A percentile compares a stretch with the other conserved stretches of the same genome.
Conservation (phyloP, 2,329 filamentous ascomycete species). For the Colletotrichum trifolii region DNA sequence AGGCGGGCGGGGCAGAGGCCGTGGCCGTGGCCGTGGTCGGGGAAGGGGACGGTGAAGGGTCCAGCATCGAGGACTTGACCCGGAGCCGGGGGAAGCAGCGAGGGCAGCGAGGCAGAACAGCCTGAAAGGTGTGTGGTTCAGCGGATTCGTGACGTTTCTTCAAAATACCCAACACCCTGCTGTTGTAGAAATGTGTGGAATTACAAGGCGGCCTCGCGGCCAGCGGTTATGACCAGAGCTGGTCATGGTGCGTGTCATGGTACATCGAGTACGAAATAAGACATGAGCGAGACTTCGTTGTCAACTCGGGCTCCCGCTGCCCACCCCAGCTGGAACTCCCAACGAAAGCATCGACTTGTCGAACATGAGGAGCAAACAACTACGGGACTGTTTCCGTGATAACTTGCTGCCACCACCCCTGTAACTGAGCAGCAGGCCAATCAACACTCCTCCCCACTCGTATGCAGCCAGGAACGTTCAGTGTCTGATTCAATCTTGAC, state of each 20-base stretch:
- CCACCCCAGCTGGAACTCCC: too few relatives aligned
- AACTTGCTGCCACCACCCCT: too few relatives aligned
- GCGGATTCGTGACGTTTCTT: too few relatives aligned
- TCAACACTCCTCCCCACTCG: too few relatives aligned
- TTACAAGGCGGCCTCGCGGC: slow-evolving; percentile 7
- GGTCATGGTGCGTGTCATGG: background rate
- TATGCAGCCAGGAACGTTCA: too few relatives aligned
- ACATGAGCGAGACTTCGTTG: background rate
- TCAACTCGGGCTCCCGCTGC: too few relatives aligned
- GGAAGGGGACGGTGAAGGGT: slow-evolving; percentile 41
- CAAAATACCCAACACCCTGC: slow-evolving; percentile 18
- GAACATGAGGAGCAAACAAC: too few relatives aligned
- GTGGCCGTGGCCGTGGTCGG: slow-evolving; percentile 48
- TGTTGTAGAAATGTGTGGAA: background rate
- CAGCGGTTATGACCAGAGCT: background rate
- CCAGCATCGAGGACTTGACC: slow-evolving; percentile 37
- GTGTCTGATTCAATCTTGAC: too few relatives aligned
- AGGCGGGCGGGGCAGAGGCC: slow-evolving; percentile 56
- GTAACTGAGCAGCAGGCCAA: too few relatives aligned
- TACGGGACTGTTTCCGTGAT: too few relatives aligned
- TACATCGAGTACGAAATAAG: background rate
- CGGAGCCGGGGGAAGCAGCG: slow-evolving; percentile 18
- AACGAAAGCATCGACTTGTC: too few relatives aligned
- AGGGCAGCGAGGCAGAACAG: slow-evolving; percentile 1
- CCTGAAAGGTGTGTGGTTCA: background rate